phyloP scores from a whole-genome alignment of 2,329 filamentous ascomycete species.

The Botrytis galanthina region DNA sequence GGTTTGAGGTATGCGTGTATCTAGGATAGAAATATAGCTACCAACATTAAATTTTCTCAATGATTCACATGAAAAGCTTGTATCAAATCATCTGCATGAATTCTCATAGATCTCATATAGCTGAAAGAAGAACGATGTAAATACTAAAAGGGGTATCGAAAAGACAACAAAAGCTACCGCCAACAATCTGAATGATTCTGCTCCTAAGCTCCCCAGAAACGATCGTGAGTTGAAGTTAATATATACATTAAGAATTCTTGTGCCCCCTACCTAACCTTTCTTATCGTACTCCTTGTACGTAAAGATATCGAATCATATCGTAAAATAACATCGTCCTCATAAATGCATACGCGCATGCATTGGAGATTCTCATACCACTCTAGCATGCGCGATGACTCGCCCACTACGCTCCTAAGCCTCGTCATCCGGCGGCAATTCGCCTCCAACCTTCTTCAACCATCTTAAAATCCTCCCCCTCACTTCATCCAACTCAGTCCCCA shows the following conservation, averaged over 20 bases:
- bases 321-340: not conserved
- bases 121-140: not conserved
- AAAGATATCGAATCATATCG: not conserved
- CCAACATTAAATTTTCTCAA: not conserved
- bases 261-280: not conserved
- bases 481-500: conserved; percentile 72
- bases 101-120: not conserved
- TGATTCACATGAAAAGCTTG: not conserved
- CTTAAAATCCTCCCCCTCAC: conserved; percentile 66
- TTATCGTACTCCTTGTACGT: not conserved
- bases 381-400: not conserved
- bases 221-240: not conserved
- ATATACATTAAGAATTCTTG: not conserved
- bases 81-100: not conserved
- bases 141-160: conserved; percentile 16
- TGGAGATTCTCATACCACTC: not conserved
- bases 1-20: not conserved
- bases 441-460: conserved; percentile 63
- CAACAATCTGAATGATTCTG: conserved; percentile 5
- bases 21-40: not conserved
- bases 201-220: conserved; percentile 8
- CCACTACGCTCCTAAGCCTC: conserved; percentile 20
- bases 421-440: conserved; percentile 76
- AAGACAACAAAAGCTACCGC: not conserved
- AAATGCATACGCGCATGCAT: no score